Base-by-base conservation (phyloP, 176 grass and related monocot genomes). In the Triticum turgidum region DNA sequence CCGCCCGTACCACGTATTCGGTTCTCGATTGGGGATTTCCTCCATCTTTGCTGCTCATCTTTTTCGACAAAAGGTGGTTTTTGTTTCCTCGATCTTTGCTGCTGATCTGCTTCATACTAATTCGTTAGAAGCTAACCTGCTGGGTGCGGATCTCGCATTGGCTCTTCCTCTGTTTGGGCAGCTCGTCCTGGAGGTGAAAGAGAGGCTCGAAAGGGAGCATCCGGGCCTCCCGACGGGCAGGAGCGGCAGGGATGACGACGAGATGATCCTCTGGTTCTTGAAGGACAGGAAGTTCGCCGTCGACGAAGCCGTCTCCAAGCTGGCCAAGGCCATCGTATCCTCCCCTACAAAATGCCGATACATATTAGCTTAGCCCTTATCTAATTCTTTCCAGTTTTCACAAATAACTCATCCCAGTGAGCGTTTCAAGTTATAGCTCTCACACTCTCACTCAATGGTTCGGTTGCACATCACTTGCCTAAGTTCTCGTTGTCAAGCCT, bases 221-320 rank as follows among this genome's bases (percentile, higher is more conserved):
- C 90, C 86, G 20, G 77, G 73, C 64, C 97, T 98, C 49, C 87
- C 90, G 62, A 85, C 86, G 9, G 95, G 95, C 33, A 95, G 72
- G 59, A 89, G 89, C 64, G 94, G 89, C 77, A 98, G 93, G 66
- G 94, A 91, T 12, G 97, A 94, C 5, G 97, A 98, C 25, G 89
- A 88, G n/a, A 96, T 96, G 97, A 94, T 98, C 78, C 85, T 90
- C 76, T 98, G 94, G 92, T 98, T 94, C 82, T 78, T 98, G 61
- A 96, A 92, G 90, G 94, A 98, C 72, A 82, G 97, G 76, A 96
- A 91, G 11, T 92, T 94, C 80, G 92, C 88, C 0, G 80, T 96
- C 21, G 92, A 96, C 7, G 94, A 94, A 56, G 45, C 97, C 8
- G 83, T 91, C 49, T 58, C 83, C 17, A 98, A 96, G 79, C 80